phyloP scores from a whole-genome alignment of 1,284 basidiomycete species.

The Ustilago xerochloae region DNA sequence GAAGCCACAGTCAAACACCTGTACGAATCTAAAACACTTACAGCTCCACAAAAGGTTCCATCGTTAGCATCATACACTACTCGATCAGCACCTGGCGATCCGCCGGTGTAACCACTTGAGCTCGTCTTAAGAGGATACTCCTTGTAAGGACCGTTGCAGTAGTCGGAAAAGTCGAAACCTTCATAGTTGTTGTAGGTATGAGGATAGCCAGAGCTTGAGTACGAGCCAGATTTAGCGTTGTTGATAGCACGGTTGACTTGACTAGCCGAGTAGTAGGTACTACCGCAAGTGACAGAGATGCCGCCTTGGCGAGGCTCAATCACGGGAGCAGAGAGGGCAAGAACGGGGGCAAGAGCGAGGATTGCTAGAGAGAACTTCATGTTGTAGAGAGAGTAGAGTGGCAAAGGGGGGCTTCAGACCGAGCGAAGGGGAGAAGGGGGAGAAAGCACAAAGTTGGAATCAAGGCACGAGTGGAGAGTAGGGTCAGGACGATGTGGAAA shows the following conservation, averaged over 20 bases:
- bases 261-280: constrained; percentile 26
- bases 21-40: constrained; percentile 22
- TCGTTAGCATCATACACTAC: constrained; percentile 44
- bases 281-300: constrained; percentile 47
- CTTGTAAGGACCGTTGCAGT: constrained; percentile 43
- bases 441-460: no score
- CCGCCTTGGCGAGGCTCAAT: constrained; percentile 48
- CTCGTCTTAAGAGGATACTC: constrained; percentile 37
- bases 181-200: constrained; percentile 52
- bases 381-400: constrained; percentile 12
- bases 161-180: constrained; percentile 57
- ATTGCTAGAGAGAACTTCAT: constrained; percentile 51
- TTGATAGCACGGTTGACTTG: constrained; percentile 50
- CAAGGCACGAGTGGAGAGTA: constrained; percentile 6
- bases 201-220: constrained; percentile 41
- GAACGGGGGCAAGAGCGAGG: constrained; percentile 40
- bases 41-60: constrained; percentile 50
- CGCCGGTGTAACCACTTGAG: constrained; percentile 41
- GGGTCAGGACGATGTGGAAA: background rate
- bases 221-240: constrained; percentile 35
- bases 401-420: background rate
- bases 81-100: constrained; percentile 57
- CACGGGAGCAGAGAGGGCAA: constrained; percentile 42
- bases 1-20: no score
- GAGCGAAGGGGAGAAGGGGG: background rate